Evolutionary conservation across 1,284 basidiomycete species (phyloP), one percentile per base, ranked within the genome.

Genomic region (Leccinum pachyderme): DNA sequence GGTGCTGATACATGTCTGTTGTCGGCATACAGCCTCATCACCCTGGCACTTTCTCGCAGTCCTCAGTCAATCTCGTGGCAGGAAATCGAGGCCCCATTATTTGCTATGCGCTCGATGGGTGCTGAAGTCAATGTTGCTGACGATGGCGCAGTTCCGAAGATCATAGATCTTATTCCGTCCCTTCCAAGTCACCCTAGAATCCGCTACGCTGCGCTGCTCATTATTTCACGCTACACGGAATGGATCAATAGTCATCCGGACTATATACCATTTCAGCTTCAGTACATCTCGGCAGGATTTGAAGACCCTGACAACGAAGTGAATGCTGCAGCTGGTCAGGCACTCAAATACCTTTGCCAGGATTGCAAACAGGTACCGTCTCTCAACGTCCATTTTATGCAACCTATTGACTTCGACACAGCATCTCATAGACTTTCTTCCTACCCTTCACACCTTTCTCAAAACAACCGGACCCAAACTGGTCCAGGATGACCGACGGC

Each of bases 21-120:
- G 51, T 80, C 87, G 7, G 84, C 94, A 9, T 91, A 94, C 70
- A 84, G 91, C 53, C 81, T 93, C 69, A 89, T 98, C 60, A 84
- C 87, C 22, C 71, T 76, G 1, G 90, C 91, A 3, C 78, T 98
- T 56, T 75, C 83, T 6, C 78, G 77, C 29, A 77, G 77, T 18
- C 66, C 80, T 22, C 74, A 77, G 49, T 72, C 73, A 3, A 71
- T 82, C 15, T 83, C 87, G 25, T 99, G 97, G 97, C 97, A 99
- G 73, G 93, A 94, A 66, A 89, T 99, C 51, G 97, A 99, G 72
- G 97, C 97, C 1, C 97, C 97, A 1, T 75, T 99, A 39, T 99
- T 99, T 75, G 94, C 95, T 12, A 90, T 99, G 89, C 83, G 97
- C 49, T 95, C 95, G 4, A 99, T 99, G 94, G 97, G 97, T 22